Base-by-base conservation (phyloP, 108 stramenopile genomes). In the Cylindrotheca fusiformis region DNA sequence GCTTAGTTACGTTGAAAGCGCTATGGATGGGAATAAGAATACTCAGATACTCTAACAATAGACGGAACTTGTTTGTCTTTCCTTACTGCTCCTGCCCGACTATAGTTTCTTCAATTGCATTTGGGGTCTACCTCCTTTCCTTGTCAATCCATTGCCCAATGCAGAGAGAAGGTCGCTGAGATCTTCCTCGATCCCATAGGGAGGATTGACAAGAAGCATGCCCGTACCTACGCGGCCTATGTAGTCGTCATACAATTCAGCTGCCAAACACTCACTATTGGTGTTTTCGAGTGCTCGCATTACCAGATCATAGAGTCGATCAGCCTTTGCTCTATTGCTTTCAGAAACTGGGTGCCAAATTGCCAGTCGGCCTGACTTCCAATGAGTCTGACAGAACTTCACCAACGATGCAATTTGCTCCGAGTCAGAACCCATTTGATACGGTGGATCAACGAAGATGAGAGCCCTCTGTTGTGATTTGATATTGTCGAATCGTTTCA, bases 381-480 rank as follows among this genome's bases (percentile, higher is more conserved):
- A 60, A 26, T 60, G 59, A 10, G 14, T 14, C 45, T 20, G 47
- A 10, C 14, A 48, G 20, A 21, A 19, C 8, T 22, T 6, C 20
- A 48, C 45, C n/a, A 20, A 21, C 10, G 23, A 10, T 14, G n/a
- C 36, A 25, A 60, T 47, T 22, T 60, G 59, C 5, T 60, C 59
- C 18, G 59, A 31, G 23, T 60, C 59, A 19, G 59, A 60, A 31
- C 59, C 59, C 18, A 48, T 23, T 25, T 60, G 59, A 22, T 60
- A 60, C 5, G 59, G 45, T 18, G 59, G 59, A 60, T 60, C 59
- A n/a, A 60, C 12, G 12, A 60, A 48, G n/a, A 60, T 47, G 20
- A 60, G 45, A 18, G 59, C 59, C 22, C 59, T 44, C 6, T 24
- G 5, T 21, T 18, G 8, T 6, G 55, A 56, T 22, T 24, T 5